phyloP scores from a whole-genome alignment of 257 asterid genomes.

The Fraxinus excelsior region DNA sequence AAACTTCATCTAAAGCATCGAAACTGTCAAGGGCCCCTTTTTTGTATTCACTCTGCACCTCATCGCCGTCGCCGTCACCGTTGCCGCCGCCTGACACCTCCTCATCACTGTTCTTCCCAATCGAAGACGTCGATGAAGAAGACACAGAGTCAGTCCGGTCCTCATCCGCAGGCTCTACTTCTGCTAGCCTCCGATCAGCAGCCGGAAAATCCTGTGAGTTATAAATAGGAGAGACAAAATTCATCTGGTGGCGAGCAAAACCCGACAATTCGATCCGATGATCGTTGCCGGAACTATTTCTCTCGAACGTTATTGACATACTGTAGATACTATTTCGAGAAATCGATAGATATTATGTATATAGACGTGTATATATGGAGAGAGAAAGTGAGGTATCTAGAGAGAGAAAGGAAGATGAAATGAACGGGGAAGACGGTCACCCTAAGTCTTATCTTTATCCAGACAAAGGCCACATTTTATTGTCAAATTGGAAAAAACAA shows the following conservation, averaged over 20 bases:
- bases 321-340: constrained; percentile 4
- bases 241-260: constrained; percentile 36
- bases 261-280: constrained; percentile 38
- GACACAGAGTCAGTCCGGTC: constrained; percentile 32
- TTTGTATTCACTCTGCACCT: constrained; percentile 51
- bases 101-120: constrained; percentile 54
- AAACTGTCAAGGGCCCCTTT: constrained; percentile 47
- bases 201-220: constrained; percentile 31
- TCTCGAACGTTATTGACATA: constrained; percentile 49
- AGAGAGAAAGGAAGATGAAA: constrained; percentile 16
- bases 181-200: constrained; percentile 26
- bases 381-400: constrained; percentile 2
- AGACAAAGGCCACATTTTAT: constrained; percentile 26
- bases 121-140: constrained; percentile 50
- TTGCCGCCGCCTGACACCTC: constrained; percentile 28
- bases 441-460: constrained; percentile 64
- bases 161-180: constrained; percentile 20
- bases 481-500: constrained; percentile 50
- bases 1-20: constrained; percentile 55
- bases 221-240: constrained; percentile 29
- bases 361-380: not conserved
- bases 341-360: constrained; percentile 13
- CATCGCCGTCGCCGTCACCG: constrained; percentile 30
- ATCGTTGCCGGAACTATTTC: constrained; percentile 40
- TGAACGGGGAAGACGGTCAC: constrained; percentile 26